A percentile compares a stretch with the other conserved stretches of the same genome.
Conservation (phyloP, 2,329 filamentous ascomycete genomes). For the Fusarium setosum region DNA sequence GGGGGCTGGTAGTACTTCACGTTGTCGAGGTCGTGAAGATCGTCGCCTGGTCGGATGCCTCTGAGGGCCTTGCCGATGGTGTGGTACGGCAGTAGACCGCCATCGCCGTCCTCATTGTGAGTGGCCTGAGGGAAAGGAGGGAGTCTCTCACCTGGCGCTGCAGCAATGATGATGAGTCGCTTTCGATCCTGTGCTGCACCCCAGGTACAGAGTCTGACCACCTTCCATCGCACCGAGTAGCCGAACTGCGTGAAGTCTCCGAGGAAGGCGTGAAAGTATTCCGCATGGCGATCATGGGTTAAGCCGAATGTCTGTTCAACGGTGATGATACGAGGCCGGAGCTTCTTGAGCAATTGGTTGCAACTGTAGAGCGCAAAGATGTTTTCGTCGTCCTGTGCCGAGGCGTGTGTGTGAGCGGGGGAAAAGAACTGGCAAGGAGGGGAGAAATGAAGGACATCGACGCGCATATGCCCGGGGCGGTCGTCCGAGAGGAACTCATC, state of each 20-base stretch:
- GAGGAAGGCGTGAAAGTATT: constrained; percentile 70
- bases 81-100: constrained; percentile 52
- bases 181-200: constrained; percentile 61
- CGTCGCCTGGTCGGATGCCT: constrained; percentile 46
- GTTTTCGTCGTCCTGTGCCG: constrained; percentile 78
- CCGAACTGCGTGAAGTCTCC: constrained; percentile 71
- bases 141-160: constrained; percentile 75
- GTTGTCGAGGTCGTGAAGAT: constrained; percentile 53
- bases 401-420: constrained; percentile 74
- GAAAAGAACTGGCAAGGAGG: constrained; percentile 85
- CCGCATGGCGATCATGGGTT: constrained; percentile 60
- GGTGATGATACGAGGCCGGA: constrained; percentile 76
- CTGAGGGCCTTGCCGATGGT: constrained; percentile 58
- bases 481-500: constrained; percentile 59
- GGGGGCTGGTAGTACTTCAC: constrained; percentile 44
- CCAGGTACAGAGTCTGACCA: constrained; percentile 65
- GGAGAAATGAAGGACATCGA: constrained; percentile 80
- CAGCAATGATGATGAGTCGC: constrained; percentile 67
- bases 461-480: constrained; percentile 49
- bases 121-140: constrained; percentile 74
- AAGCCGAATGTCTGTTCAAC: constrained; percentile 85
- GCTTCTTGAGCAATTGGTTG: constrained; percentile 64
- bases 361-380: constrained; percentile 68
- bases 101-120: constrained; percentile 58
- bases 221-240: constrained; percentile 78